Conservation (phyloP, 2,329 filamentous ascomycete species). For the Aspergillus puulaauensis region DNA sequence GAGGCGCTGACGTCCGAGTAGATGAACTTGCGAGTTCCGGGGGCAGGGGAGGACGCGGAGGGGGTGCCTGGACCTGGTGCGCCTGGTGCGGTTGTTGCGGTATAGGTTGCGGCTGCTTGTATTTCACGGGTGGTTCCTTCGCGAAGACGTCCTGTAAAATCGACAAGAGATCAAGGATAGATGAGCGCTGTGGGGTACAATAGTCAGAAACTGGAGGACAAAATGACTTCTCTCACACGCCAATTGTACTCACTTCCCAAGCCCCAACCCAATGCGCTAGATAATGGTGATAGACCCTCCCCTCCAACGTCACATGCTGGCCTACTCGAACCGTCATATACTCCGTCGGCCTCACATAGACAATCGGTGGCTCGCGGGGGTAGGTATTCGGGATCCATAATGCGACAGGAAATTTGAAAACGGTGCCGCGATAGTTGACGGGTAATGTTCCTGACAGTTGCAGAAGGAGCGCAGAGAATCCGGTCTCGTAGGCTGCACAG, state of each 20-base stretch:
- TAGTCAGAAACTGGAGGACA: not conserved
- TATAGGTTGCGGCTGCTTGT: conserved; percentile 55
- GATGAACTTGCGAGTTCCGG: conserved; percentile 55
- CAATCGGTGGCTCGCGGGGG: conserved; percentile 78
- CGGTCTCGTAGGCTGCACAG: conserved; percentile 77
- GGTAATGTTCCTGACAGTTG: conserved; percentile 85
- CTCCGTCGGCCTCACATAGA: conserved; percentile 84
- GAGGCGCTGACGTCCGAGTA: conserved; percentile 34
- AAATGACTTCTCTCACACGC: not conserved
- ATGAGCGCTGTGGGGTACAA: conserved; percentile 65
- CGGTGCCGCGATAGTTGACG: conserved; percentile 83
- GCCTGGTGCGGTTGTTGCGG: conserved; percentile 30
- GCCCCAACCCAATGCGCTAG: conserved; percentile 84
- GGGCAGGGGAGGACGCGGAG: conserved; percentile 71
- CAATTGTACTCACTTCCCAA: conserved; percentile 71
- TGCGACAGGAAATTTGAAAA: conserved; percentile 86
- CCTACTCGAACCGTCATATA: conserved; percentile 88
- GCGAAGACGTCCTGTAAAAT: conserved; percentile 85
- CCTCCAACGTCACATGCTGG: conserved; percentile 92
- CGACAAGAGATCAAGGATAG: conserved; percentile 75
- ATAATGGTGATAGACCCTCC: conserved; percentile 93
- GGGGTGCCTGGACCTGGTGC: conserved; percentile 49
- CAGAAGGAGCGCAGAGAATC: conserved; percentile 79
- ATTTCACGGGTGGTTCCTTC: conserved; percentile 88
- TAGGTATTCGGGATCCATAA: conserved; percentile 94